Conservation (phyloP, 768 basidiomycete species). For the Lanmaoa pseudosensibilis region DNA sequence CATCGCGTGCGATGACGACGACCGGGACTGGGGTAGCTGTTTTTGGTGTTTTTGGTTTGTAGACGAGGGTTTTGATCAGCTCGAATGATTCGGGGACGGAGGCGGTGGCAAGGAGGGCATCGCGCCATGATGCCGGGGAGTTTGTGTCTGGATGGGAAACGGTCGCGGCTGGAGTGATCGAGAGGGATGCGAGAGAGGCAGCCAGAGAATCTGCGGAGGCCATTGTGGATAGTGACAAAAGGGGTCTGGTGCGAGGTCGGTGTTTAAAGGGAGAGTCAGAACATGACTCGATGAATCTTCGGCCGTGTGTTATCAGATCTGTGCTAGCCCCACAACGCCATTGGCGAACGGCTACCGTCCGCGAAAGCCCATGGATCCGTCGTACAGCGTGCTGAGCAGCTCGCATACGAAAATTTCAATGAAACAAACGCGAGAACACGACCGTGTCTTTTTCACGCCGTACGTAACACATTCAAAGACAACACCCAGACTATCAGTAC, state of each 20-base stretch:
- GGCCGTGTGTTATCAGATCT: slow-evolving; percentile 21
- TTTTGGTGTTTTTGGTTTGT: slow-evolving; percentile 97
- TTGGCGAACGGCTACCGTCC: slow-evolving; percentile 10
- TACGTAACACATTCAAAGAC: slow-evolving; percentile 14
- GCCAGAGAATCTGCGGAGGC: slow-evolving; percentile 34
- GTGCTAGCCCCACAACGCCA: slow-evolving; percentile 9
- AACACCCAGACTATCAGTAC: slow-evolving; percentile 9
- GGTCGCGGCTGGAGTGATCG: slow-evolving; percentile 52
- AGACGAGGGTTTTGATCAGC: slow-evolving; percentile 85
- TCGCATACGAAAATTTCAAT: slow-evolving; percentile 26
- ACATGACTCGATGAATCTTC: slow-evolving; percentile 28
- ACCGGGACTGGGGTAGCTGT: slow-evolving; percentile 80
- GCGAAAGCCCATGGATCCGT: slow-evolving; percentile 26
- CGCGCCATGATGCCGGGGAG: slow-evolving; percentile 77
- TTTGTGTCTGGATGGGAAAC: slow-evolving; percentile 61
- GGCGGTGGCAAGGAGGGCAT: slow-evolving; percentile 55
- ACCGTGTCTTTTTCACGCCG: slow-evolving; percentile 18
- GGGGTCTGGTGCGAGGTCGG: slow-evolving; percentile 2
- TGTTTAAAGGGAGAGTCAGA: slow-evolving; percentile 18
- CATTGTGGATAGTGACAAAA: slow-evolving; percentile 31
- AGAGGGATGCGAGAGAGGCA: slow-evolving; percentile 49
- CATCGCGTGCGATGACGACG: slow-evolving; percentile 81
- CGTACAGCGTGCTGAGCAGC: slow-evolving; percentile 25
- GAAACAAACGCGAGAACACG: slow-evolving; percentile 11
- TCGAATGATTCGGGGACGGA: slow-evolving; percentile 61